Percentiles rank a stretch among this genome's conserved stretches.
Evolutionary conservation across 257 asterid genomes (phyloP).

Genomic region (Echium plantagineum): DNA sequence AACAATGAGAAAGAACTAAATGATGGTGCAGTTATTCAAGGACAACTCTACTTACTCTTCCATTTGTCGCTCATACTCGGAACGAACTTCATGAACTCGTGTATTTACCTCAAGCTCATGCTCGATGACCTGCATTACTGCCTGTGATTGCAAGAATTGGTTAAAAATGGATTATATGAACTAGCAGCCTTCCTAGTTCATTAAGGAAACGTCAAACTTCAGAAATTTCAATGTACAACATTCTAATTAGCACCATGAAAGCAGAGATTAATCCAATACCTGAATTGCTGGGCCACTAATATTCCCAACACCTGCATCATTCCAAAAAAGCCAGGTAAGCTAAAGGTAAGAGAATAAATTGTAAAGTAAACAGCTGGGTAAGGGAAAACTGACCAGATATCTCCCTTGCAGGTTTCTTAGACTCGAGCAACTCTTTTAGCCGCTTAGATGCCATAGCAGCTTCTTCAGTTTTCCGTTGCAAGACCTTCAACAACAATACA

Average conservation of each 20-base stretch:
- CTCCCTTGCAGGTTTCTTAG: conserved; percentile 78
- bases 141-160: conserved; percentile 23
- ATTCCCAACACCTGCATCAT: conserved; percentile 37
- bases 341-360: conserved; percentile 1
- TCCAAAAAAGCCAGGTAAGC: conserved; percentile 7
- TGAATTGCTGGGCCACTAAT: conserved; percentile 58
- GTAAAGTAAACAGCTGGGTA: conserved; percentile 3
- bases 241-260: neutral
- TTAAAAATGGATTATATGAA: neutral
- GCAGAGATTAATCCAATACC: conserved; percentile 28
- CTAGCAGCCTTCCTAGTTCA: too few relatives aligned
- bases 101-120: conserved; percentile 95
- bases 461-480: conserved; percentile 94
- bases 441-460: conserved; percentile 90
- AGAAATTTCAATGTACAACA: neutral
- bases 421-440: conserved; percentile 83
- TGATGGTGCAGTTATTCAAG: neutral
- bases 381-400: conserved; percentile 32
- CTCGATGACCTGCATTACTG: conserved; percentile 63
- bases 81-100: conserved; percentile 92
- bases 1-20: too few relatives aligned
- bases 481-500: conserved; percentile 37
- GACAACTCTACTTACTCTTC: conserved; percentile 55
- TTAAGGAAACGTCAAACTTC: neutral
- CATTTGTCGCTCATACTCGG: conserved; percentile 82